phyloP scores from a whole-genome alignment of 371 early-diverging fungal genomes.

The Rhizopus sp. region DNA sequence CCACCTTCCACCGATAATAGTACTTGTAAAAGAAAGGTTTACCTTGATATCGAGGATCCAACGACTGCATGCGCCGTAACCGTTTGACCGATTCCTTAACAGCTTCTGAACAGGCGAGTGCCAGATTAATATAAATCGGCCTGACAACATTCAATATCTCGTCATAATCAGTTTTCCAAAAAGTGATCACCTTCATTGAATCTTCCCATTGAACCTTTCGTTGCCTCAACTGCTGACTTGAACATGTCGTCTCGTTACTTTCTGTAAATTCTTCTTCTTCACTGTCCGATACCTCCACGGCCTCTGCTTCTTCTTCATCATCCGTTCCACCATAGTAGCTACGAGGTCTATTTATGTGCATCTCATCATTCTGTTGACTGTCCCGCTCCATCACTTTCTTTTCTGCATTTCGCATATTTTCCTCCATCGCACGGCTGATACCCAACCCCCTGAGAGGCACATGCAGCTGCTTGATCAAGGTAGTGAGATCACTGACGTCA shows the following conservation, averaged over 20 bases:
- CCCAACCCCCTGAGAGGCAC: slow-evolving; percentile 42
- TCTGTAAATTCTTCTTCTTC: slow-evolving; percentile 8
- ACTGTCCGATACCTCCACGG: slow-evolving; percentile 4
- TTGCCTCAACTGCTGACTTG: neutral
- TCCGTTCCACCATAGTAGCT: slow-evolving; percentile 31
- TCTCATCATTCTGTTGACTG: neutral
- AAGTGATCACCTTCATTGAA: slow-evolving; percentile 25
- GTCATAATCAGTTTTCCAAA: slow-evolving; percentile 34
- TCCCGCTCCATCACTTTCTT: neutral
- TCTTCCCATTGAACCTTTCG: slow-evolving; percentile 22
- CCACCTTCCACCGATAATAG: slow-evolving; percentile 24
- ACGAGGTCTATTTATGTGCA: slow-evolving; percentile 12
- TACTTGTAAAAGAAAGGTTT: slow-evolving; percentile 35
- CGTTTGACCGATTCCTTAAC: slow-evolving; percentile 31
- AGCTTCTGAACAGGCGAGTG: slow-evolving; percentile 38
- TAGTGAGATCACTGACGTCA: slow-evolving; percentile 43
- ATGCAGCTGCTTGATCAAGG: slow-evolving; percentile 35
- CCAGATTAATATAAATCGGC: slow-evolving; percentile 35
- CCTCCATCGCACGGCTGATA: slow-evolving; percentile 42
- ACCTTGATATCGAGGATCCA: slow-evolving; percentile 39
- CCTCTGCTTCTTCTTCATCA: slow-evolving; percentile 21
- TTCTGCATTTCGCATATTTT: slow-evolving; percentile 44
- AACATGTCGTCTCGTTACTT: neutral
- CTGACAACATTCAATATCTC: slow-evolving; percentile 20
- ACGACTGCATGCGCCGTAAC: slow-evolving; percentile 30